Percentiles rank a stretch among this genome's conserved stretches.
These are phyloP conservation scores for Penicillium sp. DNA, from an alignment of 2,329 filamentous ascomycete genomes.

Conservation along the genomic window DNA sequence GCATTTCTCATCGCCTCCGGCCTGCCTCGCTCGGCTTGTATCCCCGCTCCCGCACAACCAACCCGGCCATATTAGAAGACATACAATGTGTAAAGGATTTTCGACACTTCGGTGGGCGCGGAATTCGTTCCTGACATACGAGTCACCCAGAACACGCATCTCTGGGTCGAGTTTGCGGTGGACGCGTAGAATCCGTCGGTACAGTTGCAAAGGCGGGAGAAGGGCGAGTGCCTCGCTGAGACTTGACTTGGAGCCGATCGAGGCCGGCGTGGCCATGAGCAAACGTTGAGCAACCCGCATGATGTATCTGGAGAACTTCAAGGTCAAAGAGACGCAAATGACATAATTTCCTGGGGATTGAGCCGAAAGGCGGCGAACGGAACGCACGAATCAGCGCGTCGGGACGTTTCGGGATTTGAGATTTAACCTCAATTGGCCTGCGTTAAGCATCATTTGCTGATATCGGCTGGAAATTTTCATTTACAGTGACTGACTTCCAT, in stretches of 20 bases:
- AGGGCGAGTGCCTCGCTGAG: slow-evolving; percentile 63
- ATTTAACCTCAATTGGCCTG: neutral
- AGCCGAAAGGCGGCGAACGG: slow-evolving; percentile 25
- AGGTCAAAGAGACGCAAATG: slow-evolving; percentile 12
- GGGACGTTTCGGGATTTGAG: slow-evolving; percentile 8
- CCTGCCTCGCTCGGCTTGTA: neutral
- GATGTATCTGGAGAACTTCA: neutral
- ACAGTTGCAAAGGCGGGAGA: slow-evolving; percentile 84
- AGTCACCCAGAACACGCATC: slow-evolving; percentile 79
- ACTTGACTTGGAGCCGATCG: slow-evolving; percentile 42
- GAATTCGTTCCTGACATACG: slow-evolving; percentile 93
- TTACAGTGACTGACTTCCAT: no score
- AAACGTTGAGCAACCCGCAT: slow-evolving; percentile 43
- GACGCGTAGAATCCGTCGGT: slow-evolving; percentile 80
- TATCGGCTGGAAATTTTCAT: no score
- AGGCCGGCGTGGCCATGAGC: slow-evolving; percentile 43
- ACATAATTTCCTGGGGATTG: slow-evolving; percentile 26
- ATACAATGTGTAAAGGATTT: slow-evolving; percentile 87
- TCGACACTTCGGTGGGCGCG: slow-evolving; percentile 79
- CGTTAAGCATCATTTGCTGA: no score
- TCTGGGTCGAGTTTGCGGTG: slow-evolving; percentile 77
- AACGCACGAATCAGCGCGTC: slow-evolving; percentile 17
- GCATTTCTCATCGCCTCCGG: neutral
- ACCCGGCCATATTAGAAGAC: slow-evolving; percentile 28
- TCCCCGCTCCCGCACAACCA: neutral